Base-by-base conservation (phyloP, 208 protist species). In the Leishmania martiniquensis region DNA sequence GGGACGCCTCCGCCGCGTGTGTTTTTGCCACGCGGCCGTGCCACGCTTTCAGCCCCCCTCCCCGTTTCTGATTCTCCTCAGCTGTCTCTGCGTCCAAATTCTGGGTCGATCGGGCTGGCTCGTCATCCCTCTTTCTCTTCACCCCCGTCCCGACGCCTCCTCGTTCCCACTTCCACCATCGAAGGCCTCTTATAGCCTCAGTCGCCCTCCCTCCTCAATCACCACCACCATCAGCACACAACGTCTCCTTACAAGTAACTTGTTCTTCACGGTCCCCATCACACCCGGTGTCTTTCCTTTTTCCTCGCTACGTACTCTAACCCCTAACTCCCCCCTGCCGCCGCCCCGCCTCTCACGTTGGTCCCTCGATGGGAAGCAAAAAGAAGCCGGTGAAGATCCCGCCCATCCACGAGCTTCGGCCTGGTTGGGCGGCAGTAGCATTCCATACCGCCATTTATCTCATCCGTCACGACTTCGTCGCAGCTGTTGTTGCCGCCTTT, bases 361-460 rank as follows among this genome's bases (percentile, higher is more conserved):
- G 47, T 22, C 22, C 7, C 47, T 29, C 13, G 55, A 78, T 78
- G 80, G 29, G 17, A 7, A 10, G 17, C 17, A 22, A 1, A 17
- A 83, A 78, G 52, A 66, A 52, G 25, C 65, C n/a, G 15, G 63
- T 77, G 57, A 81, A 47, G 68, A 84, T 84, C 59, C 79, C 83
- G 1, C 78, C 73, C 6, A 76, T 77, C 4, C 74, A 84, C 34
- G 68, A 75, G 39, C 71, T 87, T 55, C 80, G 83, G 25, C 71
- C 80, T 22, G 81, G 47, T n/a, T 82, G 75, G 80, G 22, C 45
- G 10, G 22, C 69, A 25, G 67, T 80, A 1, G 34, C 71, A 4
- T 4, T 54, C 13, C 83, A 87, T 72, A 39, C 66, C 62, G 63
- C 51, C 55, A 66, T 86, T 47, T 87, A 85, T 72, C 80, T 85